A percentile compares a stretch with the other conserved stretches of the same genome.
Evolutionary conservation across 2,329 filamentous ascomycete species (phyloP).

Genomic region (Ascochyta viciae-villosae): DNA sequence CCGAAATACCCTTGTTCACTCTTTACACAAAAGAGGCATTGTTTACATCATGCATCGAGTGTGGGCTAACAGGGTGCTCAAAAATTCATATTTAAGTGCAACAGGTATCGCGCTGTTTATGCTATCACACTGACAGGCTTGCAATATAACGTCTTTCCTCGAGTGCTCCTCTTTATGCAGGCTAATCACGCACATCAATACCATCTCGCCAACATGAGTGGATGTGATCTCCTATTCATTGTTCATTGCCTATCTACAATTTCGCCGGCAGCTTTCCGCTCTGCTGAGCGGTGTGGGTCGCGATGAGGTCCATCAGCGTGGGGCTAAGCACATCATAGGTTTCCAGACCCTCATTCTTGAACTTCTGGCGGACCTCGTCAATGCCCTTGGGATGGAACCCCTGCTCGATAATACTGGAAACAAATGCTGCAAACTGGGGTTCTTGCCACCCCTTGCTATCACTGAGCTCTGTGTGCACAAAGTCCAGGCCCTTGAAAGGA

Average conservation of each 20-base stretch:
- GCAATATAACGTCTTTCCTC: no score
- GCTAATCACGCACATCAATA: background rate
- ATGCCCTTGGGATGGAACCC: conserved; percentile 65
- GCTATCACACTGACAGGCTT: no score
- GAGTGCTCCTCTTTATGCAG: no score
- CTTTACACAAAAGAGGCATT: background rate
- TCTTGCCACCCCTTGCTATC: conserved; percentile 72
- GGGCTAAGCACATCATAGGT: conserved; percentile 70
- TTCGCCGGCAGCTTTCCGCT: conserved; percentile 40
- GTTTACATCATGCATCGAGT: background rate
- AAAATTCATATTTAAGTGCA: background rate
- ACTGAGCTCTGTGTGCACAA: conserved; percentile 70
- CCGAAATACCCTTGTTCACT: no score
- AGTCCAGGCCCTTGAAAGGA: conserved; percentile 72
- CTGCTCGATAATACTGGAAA: conserved; percentile 72
- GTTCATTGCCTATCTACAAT: conserved; percentile 20
- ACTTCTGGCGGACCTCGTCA: conserved; percentile 60
- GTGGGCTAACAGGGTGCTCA: conserved; percentile 17
- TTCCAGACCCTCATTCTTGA: conserved; percentile 64
- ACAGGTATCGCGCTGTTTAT: no score
- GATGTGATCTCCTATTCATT: background rate
- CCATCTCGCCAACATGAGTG: no score
- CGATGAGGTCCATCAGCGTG: conserved; percentile 64
- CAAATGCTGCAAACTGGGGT: conserved; percentile 73
- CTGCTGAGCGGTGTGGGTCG: conserved; percentile 62